A percentile compares a stretch with the other conserved stretches of the same genome.
Evolutionary conservation across 495 filamentous ascomycete species (phyloP).

Genomic region (Coniosporium apollinis): DNA sequence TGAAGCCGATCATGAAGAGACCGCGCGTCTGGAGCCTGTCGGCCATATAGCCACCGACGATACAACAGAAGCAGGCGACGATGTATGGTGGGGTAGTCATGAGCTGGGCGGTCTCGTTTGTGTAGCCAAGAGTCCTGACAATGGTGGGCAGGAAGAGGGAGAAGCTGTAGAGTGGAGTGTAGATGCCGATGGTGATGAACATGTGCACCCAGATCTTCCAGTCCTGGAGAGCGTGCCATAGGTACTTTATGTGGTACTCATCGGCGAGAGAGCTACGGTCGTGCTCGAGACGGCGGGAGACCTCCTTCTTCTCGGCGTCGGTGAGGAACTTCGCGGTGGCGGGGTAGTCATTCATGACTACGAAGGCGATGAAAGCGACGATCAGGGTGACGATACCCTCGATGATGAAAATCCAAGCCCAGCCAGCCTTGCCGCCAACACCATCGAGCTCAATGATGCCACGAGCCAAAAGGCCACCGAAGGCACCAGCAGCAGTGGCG

Average conservation of each 20-base stretch:
- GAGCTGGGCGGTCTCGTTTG: slow-evolving; percentile 14
- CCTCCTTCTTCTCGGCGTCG: slow-evolving; percentile 6
- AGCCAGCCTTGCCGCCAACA: slow-evolving; percentile 8
- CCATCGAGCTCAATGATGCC: slow-evolving; percentile 14
- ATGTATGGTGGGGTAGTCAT: slow-evolving; percentile 20
- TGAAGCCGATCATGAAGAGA: slow-evolving; percentile 19
- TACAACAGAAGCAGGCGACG: slow-evolving; percentile 14
- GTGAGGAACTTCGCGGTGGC: slow-evolving; percentile 14
- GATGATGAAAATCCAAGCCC: slow-evolving; percentile 21
- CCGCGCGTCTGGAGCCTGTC: slow-evolving; percentile 11
- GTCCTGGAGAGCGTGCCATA: slow-evolving; percentile 7
- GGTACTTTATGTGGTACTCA: background rate
- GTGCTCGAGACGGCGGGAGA: background rate
- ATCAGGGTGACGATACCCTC: slow-evolving; percentile 17
- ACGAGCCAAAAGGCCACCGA: slow-evolving; percentile 17
- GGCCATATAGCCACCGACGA: slow-evolving; percentile 7
- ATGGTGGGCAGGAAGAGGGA: slow-evolving; percentile 47
- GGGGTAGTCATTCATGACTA: slow-evolving; percentile 17
- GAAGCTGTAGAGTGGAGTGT: slow-evolving; percentile 54
- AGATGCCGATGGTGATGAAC: slow-evolving; percentile 21
- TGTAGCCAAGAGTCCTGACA: slow-evolving; percentile 17
- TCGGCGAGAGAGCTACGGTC: slow-evolving; percentile 1
- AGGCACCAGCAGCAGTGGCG: slow-evolving; percentile 28
- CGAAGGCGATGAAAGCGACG: slow-evolving; percentile 13
- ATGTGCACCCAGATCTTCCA: slow-evolving; percentile 19